A percentile compares a stretch with the other conserved stretches of the same genome.
phyloP scores from a whole-genome alignment of 495 filamentous ascomycete genomes.

The Neurospora hispaniola region DNA sequence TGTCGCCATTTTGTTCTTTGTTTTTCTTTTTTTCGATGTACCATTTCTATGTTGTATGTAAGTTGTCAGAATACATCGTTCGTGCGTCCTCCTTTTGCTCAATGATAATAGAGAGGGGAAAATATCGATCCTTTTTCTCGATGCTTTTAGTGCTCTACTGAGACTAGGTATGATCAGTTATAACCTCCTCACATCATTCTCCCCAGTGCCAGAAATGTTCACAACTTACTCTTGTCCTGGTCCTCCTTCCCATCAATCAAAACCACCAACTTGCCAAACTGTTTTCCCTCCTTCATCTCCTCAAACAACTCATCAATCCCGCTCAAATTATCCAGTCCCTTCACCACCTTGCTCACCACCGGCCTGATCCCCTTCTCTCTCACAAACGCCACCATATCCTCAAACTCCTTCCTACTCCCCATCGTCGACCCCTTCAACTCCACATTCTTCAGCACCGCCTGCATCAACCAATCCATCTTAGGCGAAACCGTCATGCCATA shows the following conservation, averaged over 20 bases:
- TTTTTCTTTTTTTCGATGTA: too few relatives aligned
- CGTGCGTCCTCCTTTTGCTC: not conserved
- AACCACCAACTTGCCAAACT: slow-evolving; percentile 72
- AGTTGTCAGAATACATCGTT: not conserved
- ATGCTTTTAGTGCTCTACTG: not conserved
- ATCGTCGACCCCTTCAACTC: slow-evolving; percentile 64
- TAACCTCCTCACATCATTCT: not conserved
- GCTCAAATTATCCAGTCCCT: slow-evolving; percentile 53
- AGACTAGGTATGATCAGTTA: not conserved
- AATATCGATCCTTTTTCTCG: too few relatives aligned
- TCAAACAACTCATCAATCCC: slow-evolving; percentile 60
- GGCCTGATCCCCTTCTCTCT: slow-evolving; percentile 50
- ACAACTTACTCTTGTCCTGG: not conserved
- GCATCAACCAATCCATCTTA: slow-evolving; percentile 61
- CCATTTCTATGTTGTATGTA: too few relatives aligned
- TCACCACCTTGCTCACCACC: slow-evolving; percentile 50
- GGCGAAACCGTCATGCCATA: slow-evolving; percentile 75
- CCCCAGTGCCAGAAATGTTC: not conserved
- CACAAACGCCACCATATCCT: slow-evolving; percentile 68
- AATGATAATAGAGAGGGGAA: too few relatives aligned
- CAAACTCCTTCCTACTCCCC: slow-evolving; percentile 66
- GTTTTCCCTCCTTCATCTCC: slow-evolving; percentile 62
- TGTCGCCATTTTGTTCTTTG: too few relatives aligned
- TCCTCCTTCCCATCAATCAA: slow-evolving; percentile 21
- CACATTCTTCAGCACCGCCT: slow-evolving; percentile 63